These are phyloP conservation scores for Trypanosoma lewisi DNA, from an alignment of 208 protist genomes.

Conservation along the genomic window DNA sequence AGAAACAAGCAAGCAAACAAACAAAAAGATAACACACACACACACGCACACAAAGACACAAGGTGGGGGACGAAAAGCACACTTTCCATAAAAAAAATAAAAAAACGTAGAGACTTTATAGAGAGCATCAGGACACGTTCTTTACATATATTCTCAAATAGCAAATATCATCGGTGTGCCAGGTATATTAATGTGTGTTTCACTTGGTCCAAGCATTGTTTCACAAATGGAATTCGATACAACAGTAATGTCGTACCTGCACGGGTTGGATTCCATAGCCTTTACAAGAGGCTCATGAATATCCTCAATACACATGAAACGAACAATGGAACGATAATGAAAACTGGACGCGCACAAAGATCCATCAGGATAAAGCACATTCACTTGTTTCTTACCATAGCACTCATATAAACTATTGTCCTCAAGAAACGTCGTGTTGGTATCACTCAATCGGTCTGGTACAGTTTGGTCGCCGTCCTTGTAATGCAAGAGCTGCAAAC, in stretches of 20 bases:
- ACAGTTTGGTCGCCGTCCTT: constrained; percentile 12
- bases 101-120: no score
- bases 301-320: constrained; percentile 24
- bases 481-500: constrained; percentile 16
- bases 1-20: not conserved
- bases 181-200: not conserved
- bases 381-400: constrained; percentile 5
- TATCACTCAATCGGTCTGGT: constrained; percentile 14
- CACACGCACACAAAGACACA: not conserved
- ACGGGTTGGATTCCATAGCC: constrained; percentile 4
- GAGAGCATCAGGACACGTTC: no score
- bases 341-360: constrained; percentile 4
- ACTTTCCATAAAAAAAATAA: no score
- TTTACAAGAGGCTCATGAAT: constrained; percentile 2
- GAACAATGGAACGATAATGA: constrained; percentile 4
- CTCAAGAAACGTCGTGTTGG: not conserved
- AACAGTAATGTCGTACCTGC: constrained; percentile 23
- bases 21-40: not conserved
- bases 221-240: constrained; percentile 17
- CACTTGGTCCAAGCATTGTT: constrained; percentile 16
- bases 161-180: constrained; percentile 21
- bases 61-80: no score
- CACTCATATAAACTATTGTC: constrained; percentile 2
- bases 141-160: not conserved
- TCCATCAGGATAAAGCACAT: constrained; percentile 12